Percentiles rank a stretch among this genome's conserved stretches.
Evolutionary conservation across 805 yeast genomes (phyloP).

Genomic region (Zygosaccharomyces pseudorouxii): DNA sequence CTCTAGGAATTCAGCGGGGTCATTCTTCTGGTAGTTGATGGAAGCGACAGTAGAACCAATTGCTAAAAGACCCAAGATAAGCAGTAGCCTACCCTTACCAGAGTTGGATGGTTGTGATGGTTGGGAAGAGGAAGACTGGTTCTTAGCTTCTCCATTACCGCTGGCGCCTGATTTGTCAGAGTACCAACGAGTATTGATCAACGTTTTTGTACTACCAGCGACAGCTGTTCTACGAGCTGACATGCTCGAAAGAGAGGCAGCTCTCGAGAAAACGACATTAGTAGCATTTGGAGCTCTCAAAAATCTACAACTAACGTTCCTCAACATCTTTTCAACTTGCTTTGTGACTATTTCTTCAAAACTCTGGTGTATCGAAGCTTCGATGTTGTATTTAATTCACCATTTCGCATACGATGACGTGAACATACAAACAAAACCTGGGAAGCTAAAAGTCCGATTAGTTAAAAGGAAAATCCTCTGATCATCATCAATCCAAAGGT

Average conservation of each 20-base stretch:
- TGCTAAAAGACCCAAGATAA: conserved; percentile 45
- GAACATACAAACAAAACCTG: not conserved
- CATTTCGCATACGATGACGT: not conserved
- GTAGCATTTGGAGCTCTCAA: not conserved
- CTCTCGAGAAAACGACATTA: not conserved
- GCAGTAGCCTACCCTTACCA: conserved; percentile 28
- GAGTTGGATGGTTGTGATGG: not conserved
- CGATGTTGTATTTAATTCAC: not conserved
- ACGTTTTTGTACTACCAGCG: not conserved
- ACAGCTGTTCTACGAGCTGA: not conserved
- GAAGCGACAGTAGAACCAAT: conserved; percentile 46
- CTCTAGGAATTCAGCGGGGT: conserved; percentile 46
- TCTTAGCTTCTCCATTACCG: not conserved
- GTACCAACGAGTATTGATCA: not conserved
- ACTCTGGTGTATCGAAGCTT: not conserved
- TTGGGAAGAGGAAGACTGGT: not conserved
- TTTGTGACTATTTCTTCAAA: not conserved
- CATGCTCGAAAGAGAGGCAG: not conserved
- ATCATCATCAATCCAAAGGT: not conserved
- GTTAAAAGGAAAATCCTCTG: not conserved
- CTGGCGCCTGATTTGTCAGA: not conserved
- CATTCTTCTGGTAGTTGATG: conserved; percentile 39
- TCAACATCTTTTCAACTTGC: conserved; percentile 1
- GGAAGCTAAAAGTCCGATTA: not conserved
- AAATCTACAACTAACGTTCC: not conserved